Percentiles rank a stretch among this genome's conserved stretches.
phyloP scores from a whole-genome alignment of 1,284 basidiomycete species.

The Cutaneotrichosporon arboriforme region DNA sequence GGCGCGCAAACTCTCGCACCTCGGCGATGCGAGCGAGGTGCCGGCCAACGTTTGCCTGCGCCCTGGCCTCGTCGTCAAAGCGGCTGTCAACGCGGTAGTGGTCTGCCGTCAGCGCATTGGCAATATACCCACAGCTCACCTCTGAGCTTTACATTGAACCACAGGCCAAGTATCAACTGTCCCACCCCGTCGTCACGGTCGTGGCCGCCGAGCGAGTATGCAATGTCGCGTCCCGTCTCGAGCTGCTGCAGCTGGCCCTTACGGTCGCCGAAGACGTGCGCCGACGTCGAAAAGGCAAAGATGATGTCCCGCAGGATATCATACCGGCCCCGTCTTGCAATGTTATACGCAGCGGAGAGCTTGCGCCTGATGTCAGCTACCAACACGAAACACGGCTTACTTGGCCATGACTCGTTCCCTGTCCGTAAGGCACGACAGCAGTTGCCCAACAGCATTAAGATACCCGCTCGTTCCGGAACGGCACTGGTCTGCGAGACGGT shows the following conservation, averaged over 20 bases:
- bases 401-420: conserved; percentile 32
- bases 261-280: conserved; percentile 31
- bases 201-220: conserved; percentile 31
- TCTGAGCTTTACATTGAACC: conserved; percentile 35
- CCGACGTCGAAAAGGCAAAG: conserved; percentile 41
- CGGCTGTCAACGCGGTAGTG: conserved; percentile 23
- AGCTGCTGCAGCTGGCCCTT: conserved; percentile 32
- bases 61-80: conserved; percentile 12
- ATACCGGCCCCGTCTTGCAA: conserved; percentile 25
- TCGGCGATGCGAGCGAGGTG: conserved; percentile 21
- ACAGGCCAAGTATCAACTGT: conserved; percentile 32
- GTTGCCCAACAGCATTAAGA: conserved; percentile 28
- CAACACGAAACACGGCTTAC: conserved; percentile 19
- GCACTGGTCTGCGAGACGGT: conserved; percentile 28
- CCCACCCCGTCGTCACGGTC: conserved; percentile 37
- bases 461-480: conserved; percentile 28
- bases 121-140: conserved; percentile 27
- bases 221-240: conserved; percentile 32
- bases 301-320: conserved; percentile 33
- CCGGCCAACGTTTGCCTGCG: conserved; percentile 7
- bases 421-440: conserved; percentile 33
- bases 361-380: conserved; percentile 27
- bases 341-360: conserved; percentile 31
- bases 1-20: neutral
- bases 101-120: conserved; percentile 21